phyloP scores from a whole-genome alignment of 2,329 filamentous ascomycete species.

The Parascedosporium putredinis region DNA sequence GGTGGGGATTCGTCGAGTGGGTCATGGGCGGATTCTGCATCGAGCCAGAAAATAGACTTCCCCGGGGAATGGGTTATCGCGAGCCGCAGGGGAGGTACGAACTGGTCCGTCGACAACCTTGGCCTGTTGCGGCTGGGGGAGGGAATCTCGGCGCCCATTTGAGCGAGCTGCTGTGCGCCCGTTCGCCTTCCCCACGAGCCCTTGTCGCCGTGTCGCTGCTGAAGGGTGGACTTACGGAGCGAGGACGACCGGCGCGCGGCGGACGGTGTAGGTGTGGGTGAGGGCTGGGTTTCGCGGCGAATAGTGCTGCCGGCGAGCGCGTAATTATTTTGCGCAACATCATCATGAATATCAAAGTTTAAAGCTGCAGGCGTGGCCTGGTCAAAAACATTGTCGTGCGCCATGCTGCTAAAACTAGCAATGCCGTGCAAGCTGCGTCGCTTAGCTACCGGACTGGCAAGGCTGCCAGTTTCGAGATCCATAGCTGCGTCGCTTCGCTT shows the following conservation, averaged over 20 bases:
- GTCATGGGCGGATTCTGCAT: conserved; percentile 25
- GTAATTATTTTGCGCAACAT: conserved; percentile 33
- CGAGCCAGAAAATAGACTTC: conserved; percentile 42
- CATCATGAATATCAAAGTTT: conserved; percentile 24
- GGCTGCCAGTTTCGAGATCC: conserved; percentile 68
- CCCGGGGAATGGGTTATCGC: conserved; percentile 54
- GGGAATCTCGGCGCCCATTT: conserved; percentile 41
- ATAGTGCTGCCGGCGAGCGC: conserved; percentile 32
- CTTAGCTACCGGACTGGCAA: conserved; percentile 83
- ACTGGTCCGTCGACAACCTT: conserved; percentile 70
- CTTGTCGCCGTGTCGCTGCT: conserved; percentile 67
- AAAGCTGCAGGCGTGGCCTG: conserved; percentile 6
- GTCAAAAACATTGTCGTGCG: conserved; percentile 61
- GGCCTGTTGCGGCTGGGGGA: conserved; percentile 52
- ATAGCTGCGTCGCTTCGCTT: conserved; percentile 88
- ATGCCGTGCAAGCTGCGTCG: conserved; percentile 76
- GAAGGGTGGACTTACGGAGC: conserved; percentile 74
- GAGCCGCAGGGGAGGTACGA: conserved; percentile 45
- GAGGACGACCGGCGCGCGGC: conserved; percentile 64
- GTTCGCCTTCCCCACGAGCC: conserved; percentile 51
- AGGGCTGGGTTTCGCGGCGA: conserved; percentile 30
- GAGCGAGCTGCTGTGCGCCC: conserved; percentile 43
- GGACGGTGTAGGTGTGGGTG: conserved; percentile 37
- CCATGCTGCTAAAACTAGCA: conserved; percentile 43
- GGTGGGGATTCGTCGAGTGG: conserved; percentile 54